Percentiles rank a stretch among this genome's conserved stretches.
Evolutionary conservation across 306 rosid species (phyloP).

Genomic region (Arachis stenosperma): DNA sequence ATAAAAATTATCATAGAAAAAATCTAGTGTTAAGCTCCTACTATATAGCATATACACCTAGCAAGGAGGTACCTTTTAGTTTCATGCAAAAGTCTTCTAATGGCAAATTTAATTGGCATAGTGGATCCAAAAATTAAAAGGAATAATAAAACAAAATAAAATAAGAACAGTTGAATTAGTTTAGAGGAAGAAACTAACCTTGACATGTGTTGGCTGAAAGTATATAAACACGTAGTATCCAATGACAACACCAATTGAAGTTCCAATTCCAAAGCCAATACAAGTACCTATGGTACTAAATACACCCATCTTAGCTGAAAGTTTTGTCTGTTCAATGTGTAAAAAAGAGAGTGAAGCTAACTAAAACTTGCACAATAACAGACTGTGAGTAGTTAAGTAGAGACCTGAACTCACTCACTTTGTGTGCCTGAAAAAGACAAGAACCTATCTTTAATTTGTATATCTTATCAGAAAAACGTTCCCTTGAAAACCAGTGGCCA

Average conservation of each 20-base stretch:
- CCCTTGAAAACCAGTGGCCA: slow-evolving; percentile 32
- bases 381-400: background rate
- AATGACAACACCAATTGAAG: slow-evolving; percentile 69
- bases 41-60: background rate
- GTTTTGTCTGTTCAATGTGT: slow-evolving; percentile 1
- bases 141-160: too few relatives aligned
- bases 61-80: background rate
- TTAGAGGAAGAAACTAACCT: slow-evolving; percentile 49
- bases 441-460: background rate
- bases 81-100: background rate
- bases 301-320: slow-evolving; percentile 64
- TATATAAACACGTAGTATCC: slow-evolving; percentile 82
- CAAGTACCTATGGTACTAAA: slow-evolving; percentile 55
- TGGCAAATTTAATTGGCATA: background rate
- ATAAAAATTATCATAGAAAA: background rate
- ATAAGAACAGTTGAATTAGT: background rate
- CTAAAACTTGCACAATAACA: too few relatives aligned
- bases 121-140: too few relatives aligned
- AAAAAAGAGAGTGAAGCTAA: background rate
- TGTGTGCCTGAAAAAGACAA: slow-evolving; percentile 36
- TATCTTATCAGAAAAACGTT: background rate
- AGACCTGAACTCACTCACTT: slow-evolving; percentile 13
- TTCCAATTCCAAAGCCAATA: slow-evolving; percentile 83
- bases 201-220: slow-evolving; percentile 79
- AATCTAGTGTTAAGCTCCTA: background rate